Base-by-base conservation (phyloP, 352 stramenopile species). In the Pythium plurisporium region DNA sequence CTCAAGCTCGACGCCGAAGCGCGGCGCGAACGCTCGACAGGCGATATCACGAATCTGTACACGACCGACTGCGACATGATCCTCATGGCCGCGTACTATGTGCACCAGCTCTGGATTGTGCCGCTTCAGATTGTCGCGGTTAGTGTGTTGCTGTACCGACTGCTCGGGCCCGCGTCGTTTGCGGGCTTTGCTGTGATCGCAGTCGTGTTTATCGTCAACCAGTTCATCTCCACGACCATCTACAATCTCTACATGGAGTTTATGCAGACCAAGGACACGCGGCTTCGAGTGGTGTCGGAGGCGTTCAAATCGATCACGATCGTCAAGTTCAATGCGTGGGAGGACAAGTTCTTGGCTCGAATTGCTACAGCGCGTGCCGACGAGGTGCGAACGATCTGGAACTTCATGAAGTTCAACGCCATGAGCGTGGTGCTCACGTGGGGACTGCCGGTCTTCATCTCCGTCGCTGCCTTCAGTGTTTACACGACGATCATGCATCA, bases 241-340 rank as follows among this genome's bases (percentile, higher is more conserved):
- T 59, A 64, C 14, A 23, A 7, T 3, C 25, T 62, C 14, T 47
- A 48, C 6, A 7, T 53, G 17, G 48, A 42, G 11, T 51, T 52
- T 7, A 50, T 62, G 19, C 19, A n/a, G 3, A 22, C 29, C 25
- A 73, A 78, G 38, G 75, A 88, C 34, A 40, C 47, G 12, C 58
- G 79, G 8, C 23, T 59, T 59, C 74, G 82, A 45, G 43, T 54
- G 17, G 61, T 89, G 4, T 67, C 67, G 10, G 77, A 89, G 36
- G 74, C 71, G 2, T 79, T 89, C 53, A 83, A 70, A 38, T 64
- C 73, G 5, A 96, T 98, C 57, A 68, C 77, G n/a, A 90, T 96
- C 55, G 83, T 98, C 74, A 98, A 98, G 72, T 89, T 97, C 49
- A 96, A 97, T 68, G 86, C 87, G 3, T 97, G 86, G 87, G 94